These are phyloP conservation scores for Scutellaria baicalensis DNA, from an alignment of 257 asterid species.

Conservation along the genomic window DNA sequence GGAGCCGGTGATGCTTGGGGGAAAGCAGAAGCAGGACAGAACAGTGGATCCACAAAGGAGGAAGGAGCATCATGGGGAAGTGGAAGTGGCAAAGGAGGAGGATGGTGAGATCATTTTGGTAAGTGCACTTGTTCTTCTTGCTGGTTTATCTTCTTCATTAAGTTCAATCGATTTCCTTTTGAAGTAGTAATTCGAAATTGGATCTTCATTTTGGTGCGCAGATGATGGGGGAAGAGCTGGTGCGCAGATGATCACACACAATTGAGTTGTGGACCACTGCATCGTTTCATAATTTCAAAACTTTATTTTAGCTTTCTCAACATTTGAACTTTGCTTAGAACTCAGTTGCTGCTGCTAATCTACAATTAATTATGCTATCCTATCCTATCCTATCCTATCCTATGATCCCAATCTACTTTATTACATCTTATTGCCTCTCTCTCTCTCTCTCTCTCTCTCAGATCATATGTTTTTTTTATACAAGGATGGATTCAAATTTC, in stretches of 20 bases:
- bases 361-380: background rate
- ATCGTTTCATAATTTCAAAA: background rate
- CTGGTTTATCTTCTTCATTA: no score
- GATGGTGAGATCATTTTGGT: conserved; percentile 57
- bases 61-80: conserved; percentile 33
- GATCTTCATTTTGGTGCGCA: conserved; percentile 13
- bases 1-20: conserved; percentile 3
- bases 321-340: background rate
- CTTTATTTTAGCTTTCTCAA: background rate
- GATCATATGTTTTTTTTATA: no score
- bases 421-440: no score
- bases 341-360: background rate
- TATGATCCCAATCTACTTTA: no score
- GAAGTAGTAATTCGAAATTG: background rate
- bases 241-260: background rate
- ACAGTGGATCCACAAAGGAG: conserved; percentile 4
- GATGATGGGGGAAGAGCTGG: conserved; percentile 5
- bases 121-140: no score
- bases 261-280: background rate
- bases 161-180: no score
- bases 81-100: conserved; percentile 56
- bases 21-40: background rate
- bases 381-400: no score
- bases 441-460: no score
- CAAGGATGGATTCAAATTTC: no score